Evolutionary conservation across 1,284 basidiomycete species (phyloP).

Genomic region (Ceratobasidium sp.): DNA sequence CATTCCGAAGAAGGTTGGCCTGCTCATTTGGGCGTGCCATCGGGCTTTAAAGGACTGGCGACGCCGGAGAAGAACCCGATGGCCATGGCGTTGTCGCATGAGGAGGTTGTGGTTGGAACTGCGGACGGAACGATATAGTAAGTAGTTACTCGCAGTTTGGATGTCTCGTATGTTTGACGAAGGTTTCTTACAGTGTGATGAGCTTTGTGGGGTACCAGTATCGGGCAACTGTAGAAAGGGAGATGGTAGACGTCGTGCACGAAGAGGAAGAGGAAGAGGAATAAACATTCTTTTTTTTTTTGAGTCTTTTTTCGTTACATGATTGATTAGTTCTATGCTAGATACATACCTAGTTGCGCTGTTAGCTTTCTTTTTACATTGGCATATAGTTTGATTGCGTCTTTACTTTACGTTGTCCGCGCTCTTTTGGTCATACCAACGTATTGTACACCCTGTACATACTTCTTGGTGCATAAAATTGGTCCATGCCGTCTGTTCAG

Average conservation of each 20-base stretch:
- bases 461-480: too few species aligned
- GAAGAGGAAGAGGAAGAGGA: conserved; percentile 2
- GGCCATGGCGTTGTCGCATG: conserved; percentile 87
- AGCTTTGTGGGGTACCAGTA: conserved; percentile 80
- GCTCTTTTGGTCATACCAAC: too few species aligned
- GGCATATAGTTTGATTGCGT: too few species aligned
- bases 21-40: conserved; percentile 61
- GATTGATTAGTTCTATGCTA: too few species aligned
- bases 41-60: conserved; percentile 77
- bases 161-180: conserved; percentile 34
- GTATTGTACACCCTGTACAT: too few species aligned
- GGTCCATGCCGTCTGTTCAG: too few species aligned
- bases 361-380: too few species aligned
- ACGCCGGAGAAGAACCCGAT: conserved; percentile 88
- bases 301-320: too few species aligned
- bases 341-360: too few species aligned
- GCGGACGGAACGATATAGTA: conserved; percentile 90
- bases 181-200: conserved; percentile 67
- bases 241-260: not conserved
- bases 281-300: not conserved
- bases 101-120: conserved; percentile 87
- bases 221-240: conserved; percentile 27
- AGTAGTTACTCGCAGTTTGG: conserved; percentile 56
- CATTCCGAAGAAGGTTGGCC: conserved; percentile 54
- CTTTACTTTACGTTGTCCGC: too few species aligned